phyloP scores from a whole-genome alignment of 495 filamentous ascomycete genomes.

The Aspergillus bertholletiae region DNA sequence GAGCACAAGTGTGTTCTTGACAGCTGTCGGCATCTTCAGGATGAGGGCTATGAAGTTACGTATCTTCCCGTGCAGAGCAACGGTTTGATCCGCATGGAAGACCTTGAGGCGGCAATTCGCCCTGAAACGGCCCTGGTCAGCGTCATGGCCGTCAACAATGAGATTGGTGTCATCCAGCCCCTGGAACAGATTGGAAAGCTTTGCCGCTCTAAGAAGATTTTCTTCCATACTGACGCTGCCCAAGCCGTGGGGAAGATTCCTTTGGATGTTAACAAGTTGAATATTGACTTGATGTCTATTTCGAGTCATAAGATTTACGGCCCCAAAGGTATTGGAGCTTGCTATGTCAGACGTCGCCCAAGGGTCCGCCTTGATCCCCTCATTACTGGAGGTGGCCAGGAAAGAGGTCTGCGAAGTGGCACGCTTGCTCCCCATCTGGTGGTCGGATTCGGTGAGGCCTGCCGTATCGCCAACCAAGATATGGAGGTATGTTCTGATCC shows the following conservation, averaged over 20 bases:
- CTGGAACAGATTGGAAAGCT: constrained; percentile 89
- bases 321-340: constrained; percentile 94
- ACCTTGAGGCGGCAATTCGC: constrained; percentile 86
- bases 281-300: constrained; percentile 96
- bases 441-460: constrained; percentile 94
- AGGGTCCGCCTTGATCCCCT: constrained; percentile 93
- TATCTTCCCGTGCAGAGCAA: constrained; percentile 87
- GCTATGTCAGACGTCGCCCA: constrained; percentile 87
- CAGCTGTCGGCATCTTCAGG: constrained; percentile 92
- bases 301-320: constrained; percentile 99
- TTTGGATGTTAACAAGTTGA: constrained; percentile 93
- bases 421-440: constrained; percentile 86
- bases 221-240: constrained; percentile 97
- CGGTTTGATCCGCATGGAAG: constrained; percentile 77
- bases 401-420: constrained; percentile 88
- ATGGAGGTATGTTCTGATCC: constrained; percentile 64
- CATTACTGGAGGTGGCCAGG: constrained; percentile 94
- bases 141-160: constrained; percentile 99
- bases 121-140: constrained; percentile 90
- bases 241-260: constrained; percentile 98
- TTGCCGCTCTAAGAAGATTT: constrained; percentile 86
- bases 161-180: constrained; percentile 97
- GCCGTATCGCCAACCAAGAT: constrained; percentile 84
- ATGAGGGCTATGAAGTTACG: constrained; percentile 93
- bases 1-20: constrained; percentile 99